Conservation (phyloP, 2,329 filamentous ascomycete species). For the Monosporascus sp. region DNA sequence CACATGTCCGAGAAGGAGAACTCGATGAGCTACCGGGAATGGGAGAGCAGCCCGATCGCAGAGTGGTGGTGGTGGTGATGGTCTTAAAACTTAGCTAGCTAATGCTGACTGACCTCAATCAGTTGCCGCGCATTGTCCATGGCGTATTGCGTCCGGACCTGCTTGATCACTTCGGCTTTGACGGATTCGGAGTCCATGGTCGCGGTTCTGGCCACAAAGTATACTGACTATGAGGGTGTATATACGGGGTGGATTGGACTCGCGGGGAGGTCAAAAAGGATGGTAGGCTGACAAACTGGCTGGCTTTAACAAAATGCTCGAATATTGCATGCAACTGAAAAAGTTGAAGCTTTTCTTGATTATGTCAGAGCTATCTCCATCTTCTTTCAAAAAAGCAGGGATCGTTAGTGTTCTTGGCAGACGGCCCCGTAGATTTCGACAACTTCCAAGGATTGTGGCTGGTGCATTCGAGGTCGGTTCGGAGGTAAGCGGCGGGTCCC, state of each 20-base stretch:
- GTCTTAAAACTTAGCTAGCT: no score
- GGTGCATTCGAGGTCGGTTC: background rate
- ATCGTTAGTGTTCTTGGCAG: background rate
- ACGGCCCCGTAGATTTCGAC: background rate
- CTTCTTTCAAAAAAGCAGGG: background rate
- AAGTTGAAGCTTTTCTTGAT: background rate
- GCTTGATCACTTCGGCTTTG: conserved; percentile 60
- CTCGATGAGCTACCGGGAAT: no score
- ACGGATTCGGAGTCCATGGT: conserved; percentile 54
- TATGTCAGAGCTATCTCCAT: background rate
- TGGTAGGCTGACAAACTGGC: background rate
- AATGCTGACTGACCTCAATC: conserved; percentile 51
- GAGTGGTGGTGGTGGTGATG: no score
- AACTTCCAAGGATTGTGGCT: background rate
- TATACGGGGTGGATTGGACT: background rate
- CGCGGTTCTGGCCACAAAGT: conserved; percentile 5
- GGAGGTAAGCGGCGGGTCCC: background rate
- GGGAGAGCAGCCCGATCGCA: no score
- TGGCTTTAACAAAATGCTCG: background rate
- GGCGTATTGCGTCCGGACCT: conserved; percentile 60
- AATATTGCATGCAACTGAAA: background rate
- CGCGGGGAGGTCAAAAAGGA: background rate
- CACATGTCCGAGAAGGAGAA: no score
- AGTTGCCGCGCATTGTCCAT: conserved; percentile 64
- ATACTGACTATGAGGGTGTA: background rate